Base-by-base conservation (phyloP, 768 basidiomycete species). In the Calocybe cyanea region DNA sequence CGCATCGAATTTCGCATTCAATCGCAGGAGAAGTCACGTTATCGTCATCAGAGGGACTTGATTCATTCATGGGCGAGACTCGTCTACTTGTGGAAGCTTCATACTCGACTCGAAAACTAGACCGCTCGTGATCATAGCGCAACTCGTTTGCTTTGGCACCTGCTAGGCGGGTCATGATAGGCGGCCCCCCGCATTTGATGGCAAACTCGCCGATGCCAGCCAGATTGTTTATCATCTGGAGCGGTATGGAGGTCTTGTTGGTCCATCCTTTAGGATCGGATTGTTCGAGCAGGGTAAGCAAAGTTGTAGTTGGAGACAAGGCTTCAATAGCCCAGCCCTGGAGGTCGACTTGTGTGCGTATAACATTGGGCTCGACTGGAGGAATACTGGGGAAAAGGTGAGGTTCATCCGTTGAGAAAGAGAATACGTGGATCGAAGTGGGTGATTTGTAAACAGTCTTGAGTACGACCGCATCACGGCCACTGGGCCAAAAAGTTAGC, bases 261-360 rank as follows among this genome's bases (percentile, higher is more conserved):
- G 91, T 83, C 94, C 95, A 97, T 37, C 93, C 93, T 64, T 94
- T 91, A 5, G 93, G 93, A 62, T 99, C 95, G 9, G 91, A 93
- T 64, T 98, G 96, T 58, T 98, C 95, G 4, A 99, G 77, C 1
- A 99, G 70, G 0, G 93, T 96, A 50, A 99, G 81, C 9, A 89
- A 80, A 0, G 94, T 96, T 1, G 96, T 98, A 2, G 83, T 97
- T 0, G 95, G 96, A 0, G 94, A 97, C 7, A 99, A 72, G 0
- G 88, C 79, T 64, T 98, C 95, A 55, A 99, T 92, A 0, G 95
- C 90, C 90, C 94, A 98, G 38, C 95, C 96, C 67, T 92, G 93
- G n/a, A 99, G 72, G 61, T 96, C 93, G n/a, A 95, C 85, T 63
- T 98, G 94, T 0, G 90, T 91, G 6, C 94, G 86, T 50, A 96